Evolutionary conservation across 345 rosid genomes (phyloP).

Genomic region (Triadica sebifera): DNA sequence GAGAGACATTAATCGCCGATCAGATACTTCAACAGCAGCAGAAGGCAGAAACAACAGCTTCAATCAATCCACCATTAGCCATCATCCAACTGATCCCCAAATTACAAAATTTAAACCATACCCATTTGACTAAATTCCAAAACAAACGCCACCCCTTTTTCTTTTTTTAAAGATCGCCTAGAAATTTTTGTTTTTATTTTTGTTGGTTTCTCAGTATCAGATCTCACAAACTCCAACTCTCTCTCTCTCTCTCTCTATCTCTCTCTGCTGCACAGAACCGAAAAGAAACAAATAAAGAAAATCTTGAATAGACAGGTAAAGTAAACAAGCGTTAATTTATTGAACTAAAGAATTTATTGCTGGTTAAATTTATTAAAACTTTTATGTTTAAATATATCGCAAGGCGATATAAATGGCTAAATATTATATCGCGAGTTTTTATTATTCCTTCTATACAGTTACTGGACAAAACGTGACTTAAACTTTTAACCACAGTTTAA

Average conservation of each 20-base stretch:
- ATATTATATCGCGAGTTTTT: slow-evolving; percentile 25
- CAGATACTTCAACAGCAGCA: slow-evolving; percentile 8
- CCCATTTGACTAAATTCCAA: slow-evolving; percentile 3
- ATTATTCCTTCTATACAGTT: background rate
- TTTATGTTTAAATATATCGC: background rate
- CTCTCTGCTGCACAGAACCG: slow-evolving; percentile 19
- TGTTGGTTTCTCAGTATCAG: slow-evolving; percentile 14
- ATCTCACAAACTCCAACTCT: slow-evolving; percentile 18
- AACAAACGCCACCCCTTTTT: background rate
- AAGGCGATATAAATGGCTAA: background rate
- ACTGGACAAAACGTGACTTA: background rate
- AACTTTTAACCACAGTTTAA: background rate
- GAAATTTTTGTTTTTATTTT: slow-evolving; percentile 4
- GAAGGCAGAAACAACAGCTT: slow-evolving; percentile 8
- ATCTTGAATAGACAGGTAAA: slow-evolving; percentile 16
- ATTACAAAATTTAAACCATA: background rate
- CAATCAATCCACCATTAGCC: slow-evolving; percentile 2
- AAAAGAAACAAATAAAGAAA: slow-evolving; percentile 37
- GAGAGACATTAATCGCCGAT: slow-evolving; percentile 15
- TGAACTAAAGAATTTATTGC: slow-evolving; percentile 9
- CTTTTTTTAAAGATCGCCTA: background rate
- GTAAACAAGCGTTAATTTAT: slow-evolving; percentile 2
- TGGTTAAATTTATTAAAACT: background rate
- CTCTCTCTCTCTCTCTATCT: slow-evolving; percentile 12
- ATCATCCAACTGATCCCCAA: background rate